Base-by-base conservation (phyloP, 208 protist species). In the Tritrichomonas foetus region DNA sequence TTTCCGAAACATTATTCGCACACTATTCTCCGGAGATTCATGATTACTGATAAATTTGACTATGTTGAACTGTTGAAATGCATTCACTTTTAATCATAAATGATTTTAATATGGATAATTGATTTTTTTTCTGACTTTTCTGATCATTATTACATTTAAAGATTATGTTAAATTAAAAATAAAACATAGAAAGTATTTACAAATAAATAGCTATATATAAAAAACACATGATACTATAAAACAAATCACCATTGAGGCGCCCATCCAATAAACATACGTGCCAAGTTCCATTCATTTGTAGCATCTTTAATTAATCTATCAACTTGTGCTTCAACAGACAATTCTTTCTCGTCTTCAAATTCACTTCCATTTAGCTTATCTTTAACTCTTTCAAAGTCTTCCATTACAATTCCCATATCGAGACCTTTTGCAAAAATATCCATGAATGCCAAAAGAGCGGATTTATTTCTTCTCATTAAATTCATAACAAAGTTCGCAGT, bases 381-480 rank as follows among this genome's bases (percentile, higher is more conserved):
- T 8, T 69, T 11, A 69, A 69, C 25, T 69, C 64, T 69, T 11
- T 69, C n/a, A 8, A 33, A n/a, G 53, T 61, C 53, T 22, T 61
- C 16, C 16, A 22, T 61, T 5, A 5, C 53, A 61, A 61, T 5
- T 8, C 25, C 27, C 5, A 69, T 30, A n/a, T 69, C 27, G 25
- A 30, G 3, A 16, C 75, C 14, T 50, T 95, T 93, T 8, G 66
- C 94, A 69, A 95, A 95, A 5, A 93, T 89, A 39, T 95, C 94
- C 80, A 95, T 49, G 94, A 95, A 78, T 8, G 94, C 94, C 47
- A 95, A 57, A 8, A 95, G 33, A 3, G 93, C 50, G 3, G 57
- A 93, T 55, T 95, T 95, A 93, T 94, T 94, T 64, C 9, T n/a
- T 14, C 94, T 14, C 53, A 95, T 75, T 11, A 94, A n/a, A 3